phyloP scores from a whole-genome alignment of 257 asterid genomes.

The Datura wrightii region DNA sequence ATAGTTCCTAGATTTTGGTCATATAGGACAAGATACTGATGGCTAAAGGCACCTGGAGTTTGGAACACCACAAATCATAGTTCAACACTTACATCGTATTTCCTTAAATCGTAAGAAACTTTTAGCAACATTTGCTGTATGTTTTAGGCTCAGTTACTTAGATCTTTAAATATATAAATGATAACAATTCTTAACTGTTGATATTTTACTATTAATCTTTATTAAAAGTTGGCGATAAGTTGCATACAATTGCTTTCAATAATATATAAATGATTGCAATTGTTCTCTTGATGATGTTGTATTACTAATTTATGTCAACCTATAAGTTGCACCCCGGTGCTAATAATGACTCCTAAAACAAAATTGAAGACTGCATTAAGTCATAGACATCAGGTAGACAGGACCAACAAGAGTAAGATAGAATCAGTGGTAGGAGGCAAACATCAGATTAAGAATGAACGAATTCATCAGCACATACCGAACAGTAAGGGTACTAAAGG shows the following conservation, averaged over 20 bases:
- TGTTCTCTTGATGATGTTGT: neutral
- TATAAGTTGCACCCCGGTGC: neutral
- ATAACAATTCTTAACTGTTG: neutral
- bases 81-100: neutral
- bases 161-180: neutral
- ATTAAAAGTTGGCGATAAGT: neutral
- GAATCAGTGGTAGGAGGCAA: neutral
- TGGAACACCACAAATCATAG: neutral
- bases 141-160: neutral
- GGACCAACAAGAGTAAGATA: neutral
- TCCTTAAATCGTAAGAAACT: neutral
- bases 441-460: neutral
- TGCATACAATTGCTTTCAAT: neutral
- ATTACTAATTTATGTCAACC: neutral
- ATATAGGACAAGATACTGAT: neutral
- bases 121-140: neutral
- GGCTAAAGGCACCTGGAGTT: neutral
- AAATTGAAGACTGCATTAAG: conserved; percentile 20
- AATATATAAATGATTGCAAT: neutral
- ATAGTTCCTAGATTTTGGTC: neutral
- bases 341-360: neutral
- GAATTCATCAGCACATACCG: neutral
- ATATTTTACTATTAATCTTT: neutral
- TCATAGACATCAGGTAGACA: neutral
- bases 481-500: neutral